Evolutionary conservation across 441 rosid species (phyloP).

Genomic region (Corymbia citriodora): DNA sequence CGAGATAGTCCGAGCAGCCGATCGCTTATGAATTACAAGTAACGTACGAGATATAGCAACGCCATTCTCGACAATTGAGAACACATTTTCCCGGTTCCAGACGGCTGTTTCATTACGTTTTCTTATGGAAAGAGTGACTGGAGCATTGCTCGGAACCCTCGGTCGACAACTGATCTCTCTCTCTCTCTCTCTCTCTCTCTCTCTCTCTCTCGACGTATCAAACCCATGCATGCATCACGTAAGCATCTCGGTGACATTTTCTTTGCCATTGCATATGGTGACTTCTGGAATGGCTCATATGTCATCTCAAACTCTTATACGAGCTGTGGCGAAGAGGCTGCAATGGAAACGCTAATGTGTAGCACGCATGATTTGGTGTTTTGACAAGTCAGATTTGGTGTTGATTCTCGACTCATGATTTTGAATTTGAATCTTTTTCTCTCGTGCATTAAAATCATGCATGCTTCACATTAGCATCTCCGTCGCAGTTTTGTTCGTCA

Average conservation of each 20-base stretch:
- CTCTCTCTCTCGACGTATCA: not conserved
- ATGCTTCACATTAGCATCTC: not conserved
- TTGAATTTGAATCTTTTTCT: not conserved
- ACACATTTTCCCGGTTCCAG: not conserved
- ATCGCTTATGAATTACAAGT: not conserved
- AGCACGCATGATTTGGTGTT: not conserved
- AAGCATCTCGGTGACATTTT: not conserved
- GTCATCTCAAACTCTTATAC: not conserved
- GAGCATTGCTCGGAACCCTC: not conserved
- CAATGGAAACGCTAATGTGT: not conserved
- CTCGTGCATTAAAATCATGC: not conserved
- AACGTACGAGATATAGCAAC: not conserved
- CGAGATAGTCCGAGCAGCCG: not conserved
- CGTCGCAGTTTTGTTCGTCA: fast-evolving
- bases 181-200: not conserved
- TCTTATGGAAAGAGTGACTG: not conserved
- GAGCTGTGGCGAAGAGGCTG: not conserved
- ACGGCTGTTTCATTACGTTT: not conserved
- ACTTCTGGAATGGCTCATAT: not conserved
- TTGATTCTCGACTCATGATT: not conserved
- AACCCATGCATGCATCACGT: not conserved
- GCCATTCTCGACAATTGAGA: not conserved
- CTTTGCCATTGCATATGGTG: not conserved
- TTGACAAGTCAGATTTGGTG: not conserved
- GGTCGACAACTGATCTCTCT: not conserved